Evolutionary conservation across 805 yeast species (phyloP), one percentile per base, ranked within the genome.

Genomic region (Starmera pachycereana): DNA sequence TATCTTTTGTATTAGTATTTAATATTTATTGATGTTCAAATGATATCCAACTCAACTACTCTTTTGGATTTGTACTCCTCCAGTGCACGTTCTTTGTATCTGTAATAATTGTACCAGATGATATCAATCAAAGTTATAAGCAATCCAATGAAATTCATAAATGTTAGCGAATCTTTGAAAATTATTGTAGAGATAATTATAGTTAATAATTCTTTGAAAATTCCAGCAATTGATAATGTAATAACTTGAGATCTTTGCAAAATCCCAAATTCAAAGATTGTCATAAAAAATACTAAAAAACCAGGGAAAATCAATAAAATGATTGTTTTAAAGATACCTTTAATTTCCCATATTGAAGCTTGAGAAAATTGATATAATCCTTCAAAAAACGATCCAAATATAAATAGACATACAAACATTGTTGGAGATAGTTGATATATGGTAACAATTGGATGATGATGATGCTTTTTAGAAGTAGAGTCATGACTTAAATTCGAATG

Each of bases 161-260:
- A 53, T 8, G 83, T 75, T 38, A 92, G 66, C 32, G 60, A 58
- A 58, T 92, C 98, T 33, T 81, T 81, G 58, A 87, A 85, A 2
- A 89, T 68, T 6, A 86, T 46, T 29, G 72, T 61, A 42, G 90
- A 76, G 2, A 81, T 69, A 29, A 73, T 51, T 32, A 92, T 87
- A 0, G 98, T 92, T 36, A 89, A 65, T 12, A 92, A 67, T 58
- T 92, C 98, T 56, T 92, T 92, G 57, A 90, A 84, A 13, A 92
- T 84, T 1, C 98, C 98, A 0, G 94, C 95, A 34, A 92, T 76
- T 6, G 94, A 80, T 28, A 92, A 62, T 0, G 98, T 89, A 35
- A 89, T 68, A 12, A 92, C 87, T 41, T 86, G 83, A 0, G 96
- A 84, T 34, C 80, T 75, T 40, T 83, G 81, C 39, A 92, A 69